Conservation (phyloP, 345 rosid species). For the Acer campestre region DNA sequence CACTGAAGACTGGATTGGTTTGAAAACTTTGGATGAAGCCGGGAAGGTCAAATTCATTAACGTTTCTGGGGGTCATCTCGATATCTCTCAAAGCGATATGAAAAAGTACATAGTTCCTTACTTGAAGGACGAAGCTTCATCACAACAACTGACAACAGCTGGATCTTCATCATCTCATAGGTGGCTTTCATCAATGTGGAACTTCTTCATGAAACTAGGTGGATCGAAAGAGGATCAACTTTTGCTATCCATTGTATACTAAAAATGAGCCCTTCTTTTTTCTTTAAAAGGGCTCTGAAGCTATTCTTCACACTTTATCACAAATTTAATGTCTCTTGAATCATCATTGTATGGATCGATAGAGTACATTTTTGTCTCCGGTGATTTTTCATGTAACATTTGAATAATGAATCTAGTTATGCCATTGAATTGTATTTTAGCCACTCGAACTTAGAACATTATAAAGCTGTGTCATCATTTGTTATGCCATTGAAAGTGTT, state of each 20-base stretch:
- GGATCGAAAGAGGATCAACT: slow-evolving; percentile 29
- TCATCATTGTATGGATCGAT: neutral
- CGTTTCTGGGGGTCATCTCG: slow-evolving; percentile 63
- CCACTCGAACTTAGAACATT: no score
- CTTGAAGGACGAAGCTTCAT: slow-evolving; percentile 41
- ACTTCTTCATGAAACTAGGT: slow-evolving; percentile 33
- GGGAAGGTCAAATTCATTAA: slow-evolving; percentile 66
- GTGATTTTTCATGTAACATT: no score
- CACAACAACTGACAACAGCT: slow-evolving; percentile 15
- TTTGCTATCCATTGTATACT: slow-evolving; percentile 27
- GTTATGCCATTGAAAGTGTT: no score
- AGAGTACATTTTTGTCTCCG: neutral
- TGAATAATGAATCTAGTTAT: no score
- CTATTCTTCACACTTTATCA: slow-evolving; percentile 1
- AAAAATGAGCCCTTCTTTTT: neutral
- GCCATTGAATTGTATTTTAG: no score
- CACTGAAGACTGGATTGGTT: slow-evolving; percentile 76
- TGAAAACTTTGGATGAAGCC: slow-evolving; percentile 66
- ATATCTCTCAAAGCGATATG: slow-evolving; percentile 58
- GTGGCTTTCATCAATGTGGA: slow-evolving; percentile 38
- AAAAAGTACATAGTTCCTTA: slow-evolving; percentile 63
- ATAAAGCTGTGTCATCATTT: no score
- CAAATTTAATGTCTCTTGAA: neutral
- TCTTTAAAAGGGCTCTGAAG: neutral
- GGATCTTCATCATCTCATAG: slow-evolving; percentile 26